A percentile compares a stretch with the other conserved stretches of the same genome.
Evolutionary conservation across 225 moss, liverwort and hornwort genomes (phyloP).

Genomic region (Marchantia paleacea): DNA sequence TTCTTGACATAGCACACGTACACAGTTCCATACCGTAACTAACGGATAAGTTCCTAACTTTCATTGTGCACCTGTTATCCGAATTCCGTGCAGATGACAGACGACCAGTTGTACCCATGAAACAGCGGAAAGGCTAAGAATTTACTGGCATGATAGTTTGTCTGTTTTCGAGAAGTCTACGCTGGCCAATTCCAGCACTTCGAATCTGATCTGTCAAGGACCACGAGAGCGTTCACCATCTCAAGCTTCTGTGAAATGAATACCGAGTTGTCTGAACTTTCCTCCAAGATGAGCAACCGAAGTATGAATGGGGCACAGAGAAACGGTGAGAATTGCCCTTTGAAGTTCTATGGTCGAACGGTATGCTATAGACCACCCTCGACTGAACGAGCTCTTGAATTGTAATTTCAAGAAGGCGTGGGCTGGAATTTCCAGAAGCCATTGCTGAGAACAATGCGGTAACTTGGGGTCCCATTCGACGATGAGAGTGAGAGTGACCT

Average conservation of each 20-base stretch:
- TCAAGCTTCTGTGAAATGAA: too few species aligned
- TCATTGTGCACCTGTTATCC: neutral
- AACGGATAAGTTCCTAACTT: neutral
- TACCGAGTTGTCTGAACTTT: neutral
- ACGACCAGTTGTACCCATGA: neutral
- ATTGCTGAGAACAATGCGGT: too few species aligned
- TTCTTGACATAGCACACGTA: neutral
- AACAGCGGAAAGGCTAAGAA: neutral
- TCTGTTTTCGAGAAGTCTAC: neutral
- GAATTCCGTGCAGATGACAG: slow-evolving; percentile 1
- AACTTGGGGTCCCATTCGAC: too few species aligned
- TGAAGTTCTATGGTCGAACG: neutral
- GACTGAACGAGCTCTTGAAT: too few species aligned
- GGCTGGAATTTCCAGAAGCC: too few species aligned
- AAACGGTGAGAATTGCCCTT: neutral
- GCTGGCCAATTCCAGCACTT: neutral
- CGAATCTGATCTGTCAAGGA: neutral
- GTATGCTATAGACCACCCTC: too few species aligned
- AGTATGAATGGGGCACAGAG: neutral
- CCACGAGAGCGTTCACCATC: neutral
- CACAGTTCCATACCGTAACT: neutral
- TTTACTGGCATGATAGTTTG: too few species aligned
- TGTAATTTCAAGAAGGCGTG: too few species aligned
- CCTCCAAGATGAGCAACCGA: neutral
- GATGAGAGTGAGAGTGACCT: too few species aligned